Evolutionary conservation across 495 filamentous ascomycete genomes (phyloP), one percentile per base, ranked within the genome.

Genomic region (Penicillium odoratum): DNA sequence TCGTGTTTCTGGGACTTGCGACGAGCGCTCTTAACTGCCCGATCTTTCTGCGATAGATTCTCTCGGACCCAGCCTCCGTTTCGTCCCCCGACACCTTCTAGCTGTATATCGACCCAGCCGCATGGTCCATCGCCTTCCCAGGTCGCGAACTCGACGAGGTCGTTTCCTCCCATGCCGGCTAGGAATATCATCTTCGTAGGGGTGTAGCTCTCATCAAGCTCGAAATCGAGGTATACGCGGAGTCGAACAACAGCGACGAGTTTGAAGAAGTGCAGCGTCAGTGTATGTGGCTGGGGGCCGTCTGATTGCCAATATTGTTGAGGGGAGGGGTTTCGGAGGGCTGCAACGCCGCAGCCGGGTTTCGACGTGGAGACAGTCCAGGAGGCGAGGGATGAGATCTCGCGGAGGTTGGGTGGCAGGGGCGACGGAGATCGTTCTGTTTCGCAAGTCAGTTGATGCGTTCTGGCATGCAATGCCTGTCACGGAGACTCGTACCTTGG

Each of bases 241-340:
- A 98, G 86, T 15, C 83, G 82, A 6, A 89, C 86, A 51, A 98
- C 89, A 49, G 86, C 86, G 47, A 97, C 94, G 7, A 92, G 81
- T 67, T 96, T 95, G 75, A 94, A 88, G 74, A 98, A 98, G 72
- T 98, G 93, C 16, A 97, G 86, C 36, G 89, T 96, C 26, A 98
- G 82, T n/a, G 85, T 83, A 61, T 98, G 94, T 13, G 94, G 94
- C 65, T 98, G 94, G 5, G 93, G 92, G 1, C 94, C 95, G 70
- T 98, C 95, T 15, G 91, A 96, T 72, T 98, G 94, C 94, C 94
- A 98, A 80, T 91, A 98, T 60, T 88, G 84, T 48, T 80, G 74
- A 3, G 89, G 83, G 45, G 91, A 89, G 25, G 92, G 88, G 67
- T 86, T 82, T 21, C 91, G 88, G 25, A 98, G 86, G 60, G 93